Base-by-base conservation (phyloP, 2,329 filamentous ascomycete genomes). In the Curvularia eragrostidis region DNA sequence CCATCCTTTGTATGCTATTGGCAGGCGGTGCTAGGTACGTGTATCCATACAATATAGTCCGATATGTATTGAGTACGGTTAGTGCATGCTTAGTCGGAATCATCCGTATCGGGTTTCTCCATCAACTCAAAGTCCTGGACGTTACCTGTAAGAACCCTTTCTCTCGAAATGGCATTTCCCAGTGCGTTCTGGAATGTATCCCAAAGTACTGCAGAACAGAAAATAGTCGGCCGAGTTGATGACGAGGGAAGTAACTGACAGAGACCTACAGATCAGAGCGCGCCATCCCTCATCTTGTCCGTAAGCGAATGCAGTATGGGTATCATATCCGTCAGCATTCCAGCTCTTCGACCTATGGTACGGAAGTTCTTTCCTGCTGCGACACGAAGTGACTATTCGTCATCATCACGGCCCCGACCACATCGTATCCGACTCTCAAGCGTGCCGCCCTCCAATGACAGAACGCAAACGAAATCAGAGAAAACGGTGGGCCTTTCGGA, bases 251-350 rank as follows among this genome's bases (percentile, higher is more conserved):
- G 4, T 8, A 13, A 21, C 56, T 58, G 23, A 58, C 26, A 23
- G 28, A 47, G 5, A 1, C 1, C 2, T 28, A 13, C 46, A 73
- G 69, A 64, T 48, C 18, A 63, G 52, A 56, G 43, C 24, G 70
- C 70, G 18, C 60, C 64, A 4, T 62, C 54, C 21, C 64, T 72
- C 5, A 67, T 67, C 18, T 47, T 71, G 24, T 65, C 69, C 12
- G 63, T 73, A 7, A 64, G 70, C n/a, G 71, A 73, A 52, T 72
- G 71, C 48, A 67, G 63, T 41, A 46, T 73, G 2, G 70, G 68
- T 4, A 73, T 73, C 46, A 65, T 70, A 24, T 69, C 65, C 32
- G 65, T 73, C 47, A 70, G 66, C 51, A 67, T 72, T 6, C 66
- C 70, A 15, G 43, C 71, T 30, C 63, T 73, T 46, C 69, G 70